Evolutionary conservation across 352 stramenopile genomes (phyloP).

Genomic region (Phytophthora agathidicida): DNA sequence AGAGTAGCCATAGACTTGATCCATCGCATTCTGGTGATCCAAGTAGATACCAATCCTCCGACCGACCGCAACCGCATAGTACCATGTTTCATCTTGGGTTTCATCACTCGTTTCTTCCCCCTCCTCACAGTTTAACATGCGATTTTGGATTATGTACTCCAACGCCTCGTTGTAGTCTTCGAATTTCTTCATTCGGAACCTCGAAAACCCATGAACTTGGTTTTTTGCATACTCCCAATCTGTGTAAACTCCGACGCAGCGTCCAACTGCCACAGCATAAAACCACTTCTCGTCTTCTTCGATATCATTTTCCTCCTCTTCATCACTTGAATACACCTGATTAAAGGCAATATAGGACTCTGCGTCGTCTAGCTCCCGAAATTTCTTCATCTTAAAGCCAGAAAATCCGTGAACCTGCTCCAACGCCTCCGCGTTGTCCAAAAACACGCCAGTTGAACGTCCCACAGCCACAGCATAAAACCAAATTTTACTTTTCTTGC

Average conservation of each 20-base stretch:
- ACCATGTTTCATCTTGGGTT: constrained; percentile 35
- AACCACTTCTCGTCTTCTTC: constrained; percentile 8
- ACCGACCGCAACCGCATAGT: constrained; percentile 39
- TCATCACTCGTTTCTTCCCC: constrained; percentile 7
- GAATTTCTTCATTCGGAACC: constrained; percentile 71
- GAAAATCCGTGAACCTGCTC: constrained; percentile 15
- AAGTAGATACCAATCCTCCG: not conserved
- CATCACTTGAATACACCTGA: constrained; percentile 17
- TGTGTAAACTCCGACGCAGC: constrained; percentile 47
- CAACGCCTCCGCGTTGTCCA: constrained; percentile 8
- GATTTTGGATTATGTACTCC: constrained; percentile 11
- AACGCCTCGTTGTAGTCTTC: constrained; percentile 39
- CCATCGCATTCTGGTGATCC: not conserved
- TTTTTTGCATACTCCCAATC: constrained; percentile 41
- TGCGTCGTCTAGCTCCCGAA: constrained; percentile 11
- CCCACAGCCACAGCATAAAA: constrained; percentile 46
- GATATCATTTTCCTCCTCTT: constrained; percentile 11
- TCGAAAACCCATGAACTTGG: constrained; percentile 56
- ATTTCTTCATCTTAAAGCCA: constrained; percentile 21
- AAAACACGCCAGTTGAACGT: constrained; percentile 48
- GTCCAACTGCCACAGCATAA: constrained; percentile 63
- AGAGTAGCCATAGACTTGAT: constrained; percentile 10
- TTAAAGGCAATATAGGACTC: constrained; percentile 16
- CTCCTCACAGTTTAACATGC: not conserved
- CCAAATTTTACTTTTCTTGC: not conserved